Evolutionary conservation across 2,329 filamentous ascomycete species (phyloP).

Genomic region (Trichoderma sp.): DNA sequence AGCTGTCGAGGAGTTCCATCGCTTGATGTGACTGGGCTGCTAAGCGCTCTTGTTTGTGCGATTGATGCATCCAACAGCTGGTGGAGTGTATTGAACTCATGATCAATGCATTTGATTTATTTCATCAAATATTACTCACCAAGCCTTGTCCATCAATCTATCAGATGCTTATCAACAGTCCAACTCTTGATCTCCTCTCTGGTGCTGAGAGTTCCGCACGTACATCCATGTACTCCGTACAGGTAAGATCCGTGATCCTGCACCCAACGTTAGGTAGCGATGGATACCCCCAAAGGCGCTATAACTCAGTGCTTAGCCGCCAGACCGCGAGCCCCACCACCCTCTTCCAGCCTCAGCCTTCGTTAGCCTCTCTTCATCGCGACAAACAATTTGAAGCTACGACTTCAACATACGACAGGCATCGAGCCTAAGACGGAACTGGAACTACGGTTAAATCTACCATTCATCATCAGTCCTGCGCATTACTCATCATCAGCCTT

Average conservation of each 20-base stretch:
- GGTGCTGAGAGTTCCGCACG: neutral
- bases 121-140: neutral
- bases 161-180: neutral
- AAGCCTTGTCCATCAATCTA: neutral
- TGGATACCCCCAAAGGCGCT: neutral
- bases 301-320: neutral
- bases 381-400: neutral
- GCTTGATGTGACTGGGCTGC: neutral
- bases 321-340: neutral
- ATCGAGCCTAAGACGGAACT: neutral
- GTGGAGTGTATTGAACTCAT: neutral
- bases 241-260: neutral
- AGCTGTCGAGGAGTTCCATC: neutral
- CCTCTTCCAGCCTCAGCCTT: neutral
- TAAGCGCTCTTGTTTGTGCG: constrained; percentile 4
- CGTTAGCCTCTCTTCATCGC: neutral
- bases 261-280: neutral
- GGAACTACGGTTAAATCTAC: neutral
- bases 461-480: neutral
- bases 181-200: neutral
- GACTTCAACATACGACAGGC: neutral
- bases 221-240: too few relatives aligned
- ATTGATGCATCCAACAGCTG: neutral
- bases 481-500: neutral
- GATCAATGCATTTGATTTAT: neutral